Evolutionary conservation across 768 basidiomycete species (phyloP), one percentile per base, ranked within the genome.

Genomic region (Dentipellis sp.): DNA sequence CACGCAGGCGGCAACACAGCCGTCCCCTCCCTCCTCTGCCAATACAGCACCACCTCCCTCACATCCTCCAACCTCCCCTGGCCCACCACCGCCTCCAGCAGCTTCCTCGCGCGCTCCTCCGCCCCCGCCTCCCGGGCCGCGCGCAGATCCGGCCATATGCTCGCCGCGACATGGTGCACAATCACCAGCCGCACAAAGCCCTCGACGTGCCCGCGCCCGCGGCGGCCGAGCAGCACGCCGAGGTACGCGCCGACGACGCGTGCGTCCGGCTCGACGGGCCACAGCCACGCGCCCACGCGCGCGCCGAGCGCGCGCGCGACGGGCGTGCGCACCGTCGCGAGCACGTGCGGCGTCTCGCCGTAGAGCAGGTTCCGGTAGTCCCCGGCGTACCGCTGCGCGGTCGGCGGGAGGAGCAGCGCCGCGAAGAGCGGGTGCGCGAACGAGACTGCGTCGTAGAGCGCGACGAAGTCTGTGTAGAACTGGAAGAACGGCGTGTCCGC

Each of bases 391-490:
- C 71, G 71, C 82, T 88, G 86, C 2, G 90, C 77, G 10, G 85
- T 75, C 0, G 93, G 87, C 0, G 88, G 81, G 7, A 94, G 75
- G 12, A 97, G 76, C 11, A 95, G 76, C 2, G 78, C 74, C 11
- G 80, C 82, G 64, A 98, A 98, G 1, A 82, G 68, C 0, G 78
- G 75, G 64, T 97, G 83, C 2, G 84, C 80, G 68, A 94, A 94
- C 8, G 94, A 97, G 62, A 93, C 83, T 3, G 91, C 80, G 64
- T 91, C 89, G 70, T 94, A 98, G n/a, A 97, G 72, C 1, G 81
- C 84, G 55, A 95, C 76, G 65, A 97, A 86, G 69, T 97, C 94
- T 12, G 87, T 88, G 72, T 93, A 98, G 64, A 88, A 91, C 67
- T 95, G 93, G 74, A 83, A 97, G 75, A 97, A 97, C 0, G 94